These are phyloP conservation scores for Pinus tabuliformis DNA, from an alignment of 75 land plant species.

Conservation along the genomic window DNA sequence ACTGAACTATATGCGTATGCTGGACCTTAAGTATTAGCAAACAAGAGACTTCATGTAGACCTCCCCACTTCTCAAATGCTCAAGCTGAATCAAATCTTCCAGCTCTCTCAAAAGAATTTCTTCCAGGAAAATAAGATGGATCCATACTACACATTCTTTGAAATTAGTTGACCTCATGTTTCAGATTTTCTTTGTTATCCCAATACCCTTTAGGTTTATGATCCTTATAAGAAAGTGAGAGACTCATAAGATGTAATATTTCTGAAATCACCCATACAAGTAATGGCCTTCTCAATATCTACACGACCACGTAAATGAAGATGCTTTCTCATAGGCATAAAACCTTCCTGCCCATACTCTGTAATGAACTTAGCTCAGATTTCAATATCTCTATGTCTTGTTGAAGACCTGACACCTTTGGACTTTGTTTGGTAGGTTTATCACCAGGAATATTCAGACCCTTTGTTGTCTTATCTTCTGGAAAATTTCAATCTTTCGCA, in stretches of 20 bases:
- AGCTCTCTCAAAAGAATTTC: constrained; percentile 81
- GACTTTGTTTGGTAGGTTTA: constrained; percentile 31
- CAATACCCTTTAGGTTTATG: constrained; percentile 95
- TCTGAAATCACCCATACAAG: constrained; percentile 91
- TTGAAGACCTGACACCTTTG: constrained; percentile 73
- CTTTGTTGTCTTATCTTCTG: not conserved
- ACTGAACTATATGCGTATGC: too few relatives aligned
- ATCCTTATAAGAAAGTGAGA: constrained; percentile 81
- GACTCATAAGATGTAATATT: constrained; percentile 76
- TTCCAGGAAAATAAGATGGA: constrained; percentile 76
- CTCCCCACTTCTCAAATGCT: too few relatives aligned
- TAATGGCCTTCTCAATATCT: constrained; percentile 95
- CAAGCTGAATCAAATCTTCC: constrained; percentile 16
- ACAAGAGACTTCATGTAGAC: too few relatives aligned
- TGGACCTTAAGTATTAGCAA: too few relatives aligned
- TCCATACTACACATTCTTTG: constrained; percentile 86
- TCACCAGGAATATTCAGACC: constrained; percentile 3
- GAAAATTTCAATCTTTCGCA: not conserved
- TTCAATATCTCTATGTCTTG: constrained; percentile 74
- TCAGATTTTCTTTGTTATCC: constrained; percentile 88
- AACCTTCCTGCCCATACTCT: constrained; percentile 79
- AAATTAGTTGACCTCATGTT: constrained; percentile 75
- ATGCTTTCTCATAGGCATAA: constrained; percentile 94
- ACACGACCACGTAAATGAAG: constrained; percentile 77
- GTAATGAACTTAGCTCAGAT: constrained; percentile 67